Base-by-base conservation (phyloP, 257 asterid genomes). In the Lavandula angustifolia region DNA sequence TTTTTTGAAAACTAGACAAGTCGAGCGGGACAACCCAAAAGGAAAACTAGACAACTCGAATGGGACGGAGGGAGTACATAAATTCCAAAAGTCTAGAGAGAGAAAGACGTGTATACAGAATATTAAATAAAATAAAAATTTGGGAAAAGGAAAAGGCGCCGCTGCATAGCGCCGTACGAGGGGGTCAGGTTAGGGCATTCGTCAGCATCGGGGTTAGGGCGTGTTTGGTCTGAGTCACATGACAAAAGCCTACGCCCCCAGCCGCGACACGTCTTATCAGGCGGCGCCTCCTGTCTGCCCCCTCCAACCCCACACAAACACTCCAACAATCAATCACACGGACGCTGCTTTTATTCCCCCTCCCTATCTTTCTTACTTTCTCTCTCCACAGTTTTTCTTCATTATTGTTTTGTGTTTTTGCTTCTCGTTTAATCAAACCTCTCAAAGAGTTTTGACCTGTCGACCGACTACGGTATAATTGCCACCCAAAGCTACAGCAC, bases 211-310 rank as follows among this genome's bases (percentile, higher is more conserved):
- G 62, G 31, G 27, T 54, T 47, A 53, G 47, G 67, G 34, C 12
- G 63, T 58, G 65, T 54, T 43, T 40, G 66, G 56, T 44, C 62
- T 37, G 58, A 37, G 48, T 78, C 73, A 72, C 72, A 64, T 63
- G 79, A 72, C 65, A 74, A 59, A 67, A 60, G 53, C 47, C 57
- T 67, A 73, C 69, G 62, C 62, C 63, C 57, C 66, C 60, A 64
- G 44, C 71, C 35, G 51, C 73, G 87, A 81, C 91, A 82, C 85
- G 84, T 85, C 86, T 62, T 64, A 67, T 85, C 87, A 77, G 79
- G 79, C 82, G 89, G 87, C 94, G 91, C 81, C 84, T 81, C 32
- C 63, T 62, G 69, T 82, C 58, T 68, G 73, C 76, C 68, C 62
- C 75, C 80, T 37, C 58, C 50, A 58, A 29, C 72, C 75, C 73